A percentile compares a stretch with the other conserved stretches of the same genome.
These are phyloP conservation scores for Collybia mongolica DNA, from an alignment of 768 basidiomycete genomes.

Conservation along the genomic window DNA sequence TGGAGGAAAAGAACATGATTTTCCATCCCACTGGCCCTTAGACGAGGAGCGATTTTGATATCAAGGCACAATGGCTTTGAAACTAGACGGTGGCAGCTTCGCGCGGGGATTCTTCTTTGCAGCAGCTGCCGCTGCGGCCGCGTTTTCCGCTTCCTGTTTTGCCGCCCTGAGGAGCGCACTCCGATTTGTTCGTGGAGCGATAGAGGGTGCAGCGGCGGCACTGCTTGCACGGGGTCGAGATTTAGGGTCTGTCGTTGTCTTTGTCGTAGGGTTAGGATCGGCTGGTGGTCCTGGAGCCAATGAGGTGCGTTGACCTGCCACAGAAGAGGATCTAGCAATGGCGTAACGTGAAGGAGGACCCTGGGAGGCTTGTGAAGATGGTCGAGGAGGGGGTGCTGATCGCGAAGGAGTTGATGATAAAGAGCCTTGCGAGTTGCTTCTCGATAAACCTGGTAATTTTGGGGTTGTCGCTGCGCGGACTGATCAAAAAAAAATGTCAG, in stretches of 20 bases:
- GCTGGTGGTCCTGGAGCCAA: constrained; percentile 8
- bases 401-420: constrained; percentile 13
- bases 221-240: constrained; percentile 54
- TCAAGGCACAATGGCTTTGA: constrained; percentile 31
- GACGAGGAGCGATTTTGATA: neutral
- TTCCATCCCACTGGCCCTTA: neutral
- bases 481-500: constrained; percentile 18
- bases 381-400: constrained; percentile 17
- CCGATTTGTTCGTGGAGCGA: constrained; percentile 69
- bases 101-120: constrained; percentile 32
- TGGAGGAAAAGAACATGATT: neutral
- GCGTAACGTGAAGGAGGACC: constrained; percentile 11
- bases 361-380: constrained; percentile 28
- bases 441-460: constrained; percentile 42
- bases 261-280: constrained; percentile 7
- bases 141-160: constrained; percentile 60
- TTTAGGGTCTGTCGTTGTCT: constrained; percentile 9
- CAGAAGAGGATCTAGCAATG: constrained; percentile 14
- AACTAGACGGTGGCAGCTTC: constrained; percentile 38
- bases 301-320: constrained; percentile 35
- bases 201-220: constrained; percentile 52
- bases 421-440: constrained; percentile 42
- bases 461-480: constrained; percentile 45
- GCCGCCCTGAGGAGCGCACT: constrained; percentile 70
- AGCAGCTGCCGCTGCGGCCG: constrained; percentile 38